Evolutionary conservation across 75 land plant species (phyloP).

Genomic region (Cunninghamia lanceolata): DNA sequence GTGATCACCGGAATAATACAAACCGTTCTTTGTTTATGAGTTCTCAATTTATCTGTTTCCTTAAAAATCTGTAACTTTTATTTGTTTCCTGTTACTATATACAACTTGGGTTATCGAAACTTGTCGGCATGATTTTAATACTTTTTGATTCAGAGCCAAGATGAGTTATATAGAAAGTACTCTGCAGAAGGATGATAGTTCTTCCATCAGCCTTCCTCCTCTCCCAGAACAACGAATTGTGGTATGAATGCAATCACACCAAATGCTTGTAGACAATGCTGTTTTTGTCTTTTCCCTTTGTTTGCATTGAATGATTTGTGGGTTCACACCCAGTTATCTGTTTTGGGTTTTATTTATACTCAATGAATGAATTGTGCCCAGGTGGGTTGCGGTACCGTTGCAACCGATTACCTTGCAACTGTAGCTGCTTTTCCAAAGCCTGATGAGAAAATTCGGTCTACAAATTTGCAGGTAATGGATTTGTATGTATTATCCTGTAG

Average conservation of each 20-base stretch:
- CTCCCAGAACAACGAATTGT: conserved; percentile 3
- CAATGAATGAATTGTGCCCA: conserved; percentile 16
- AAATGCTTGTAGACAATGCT: background rate
- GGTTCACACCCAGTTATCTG: background rate
- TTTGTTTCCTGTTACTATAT: background rate
- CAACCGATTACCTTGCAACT: conserved; percentile 72
- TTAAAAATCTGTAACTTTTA: background rate
- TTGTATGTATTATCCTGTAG: background rate
- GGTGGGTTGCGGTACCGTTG: conserved; percentile 71
- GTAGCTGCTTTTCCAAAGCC: conserved; percentile 84
- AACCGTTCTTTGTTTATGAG: background rate
- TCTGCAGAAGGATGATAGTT: background rate
- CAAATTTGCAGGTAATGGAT: conserved; percentile 46
- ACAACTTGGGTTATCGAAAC: background rate
- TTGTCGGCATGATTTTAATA: background rate
- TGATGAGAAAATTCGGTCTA: conserved; percentile 81
- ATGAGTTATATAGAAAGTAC: background rate
- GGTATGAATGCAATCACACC: background rate
- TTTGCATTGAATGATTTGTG: background rate
- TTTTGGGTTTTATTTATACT: background rate
- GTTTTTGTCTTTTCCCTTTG: background rate
- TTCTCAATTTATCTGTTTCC: background rate
- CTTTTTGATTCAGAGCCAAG: background rate
- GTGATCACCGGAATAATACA: background rate
- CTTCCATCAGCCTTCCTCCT: background rate